Base-by-base conservation (phyloP, 805 yeast genomes). In the Zygoascus tannicola region DNA sequence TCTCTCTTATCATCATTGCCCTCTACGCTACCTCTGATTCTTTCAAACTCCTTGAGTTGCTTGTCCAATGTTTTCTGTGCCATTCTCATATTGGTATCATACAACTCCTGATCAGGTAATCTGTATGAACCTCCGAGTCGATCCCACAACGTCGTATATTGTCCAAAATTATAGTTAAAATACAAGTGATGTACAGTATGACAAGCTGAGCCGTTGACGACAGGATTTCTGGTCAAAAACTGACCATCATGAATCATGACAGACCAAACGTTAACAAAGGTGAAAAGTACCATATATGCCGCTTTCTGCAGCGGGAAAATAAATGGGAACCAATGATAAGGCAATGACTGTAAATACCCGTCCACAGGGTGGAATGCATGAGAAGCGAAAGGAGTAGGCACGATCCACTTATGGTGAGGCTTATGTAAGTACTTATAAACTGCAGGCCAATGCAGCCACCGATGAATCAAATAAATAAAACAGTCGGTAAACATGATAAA, bases 341-440 rank as follows among this genome's bases (percentile, higher is more conserved):
- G 96, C 51, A 92, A 61, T 32, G 94, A 82, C 70, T 92, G 98
- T 47, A 77, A 69, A 69, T 84, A 92, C 33, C 98, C 98, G 57
- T 92, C 98, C 43, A 92, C 83, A 12, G 98, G 97, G 65, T 92
- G 95, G 86, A 92, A 92, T 21, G 97, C 97, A 60, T 88, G 97
- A 5, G 95, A 85, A 0, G 98, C 98, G 67, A 82, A 92, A 36
- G 98, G 98, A 7, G 98, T 90, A 49, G 97, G 90, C 34, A 92
- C 96, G 54, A 92, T 78, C 98, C 98, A 92, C 68, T 92, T 92
- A 74, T 92, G 98, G 66, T 92, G 98, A 10, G 97, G 97, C 69
- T 92, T 92, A 70, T 92, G 98, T 50, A 92, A 69, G 21, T 57
- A 63, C 69, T 82, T 88, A 76, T 92, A 92, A 34, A 92, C 81